Evolutionary conservation across 1,284 basidiomycete species (phyloP), one percentile per base, ranked within the genome.

Genomic region (Cryptococcus sp.): DNA sequence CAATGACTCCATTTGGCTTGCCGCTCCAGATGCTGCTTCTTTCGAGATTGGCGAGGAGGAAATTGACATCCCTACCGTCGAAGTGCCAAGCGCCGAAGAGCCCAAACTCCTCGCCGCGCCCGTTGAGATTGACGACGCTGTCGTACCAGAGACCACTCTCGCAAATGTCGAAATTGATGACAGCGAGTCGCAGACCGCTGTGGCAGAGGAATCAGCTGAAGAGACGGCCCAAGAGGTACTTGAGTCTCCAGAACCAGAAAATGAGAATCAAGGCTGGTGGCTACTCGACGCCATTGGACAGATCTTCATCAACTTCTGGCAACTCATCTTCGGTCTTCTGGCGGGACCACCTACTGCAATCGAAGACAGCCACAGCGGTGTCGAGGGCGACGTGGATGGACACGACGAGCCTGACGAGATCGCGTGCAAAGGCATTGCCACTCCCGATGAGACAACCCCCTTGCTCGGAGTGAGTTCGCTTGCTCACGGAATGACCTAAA

Each of bases 301-400:
- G 1, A 54, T 60, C 25, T 58, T 63, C 37, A 50, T 45, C 38
- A 50, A 54, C 46, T 46, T 63, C 25, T 63, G 62, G 62, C 45
- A 48, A 25, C 20, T 52, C 11, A n/a, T 63, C n/a, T 34, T 60
- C 15, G 50, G 25, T 23, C 55, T 58, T 4, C 58, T 60, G 29
- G 29, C 29, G 13, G 13, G 8, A 2, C 29, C 29, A 34, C 29
- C 29, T 34, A 13, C 29, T 34, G 29, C 29, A 34, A 34, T 34
- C 29, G 29, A 34, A 17, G 8, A n/a, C 10, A 39, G 46, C 2
- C 37, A 38, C 8, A 29, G 46, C 2, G 50, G 34, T 40, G 26
- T 39, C 25, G 46, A 46, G 11, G 47, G 53, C 22, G 45, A 45
- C 13, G 13, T 8, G 15, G 17, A 20, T 40, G 50, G 20, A 7